Evolutionary conservation across 2,329 filamentous ascomycete species (phyloP).

Genomic region (Fonsecaea nubica): DNA sequence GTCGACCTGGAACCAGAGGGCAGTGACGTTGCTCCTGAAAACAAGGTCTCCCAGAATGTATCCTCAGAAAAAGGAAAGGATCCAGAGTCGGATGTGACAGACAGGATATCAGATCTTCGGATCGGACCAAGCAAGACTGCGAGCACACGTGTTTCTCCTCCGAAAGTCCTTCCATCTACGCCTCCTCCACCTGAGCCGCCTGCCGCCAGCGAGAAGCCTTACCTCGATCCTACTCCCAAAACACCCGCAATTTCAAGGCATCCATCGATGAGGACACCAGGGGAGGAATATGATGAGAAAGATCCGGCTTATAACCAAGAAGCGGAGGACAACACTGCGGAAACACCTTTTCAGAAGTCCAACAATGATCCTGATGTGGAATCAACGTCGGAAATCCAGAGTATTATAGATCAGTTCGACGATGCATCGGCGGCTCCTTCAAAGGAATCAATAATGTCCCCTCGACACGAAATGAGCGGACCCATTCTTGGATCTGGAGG

Average conservation of each 20-base stretch:
- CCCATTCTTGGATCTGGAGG: conserved; percentile 72
- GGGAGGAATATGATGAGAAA: conserved; percentile 38
- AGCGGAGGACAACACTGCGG: conserved; percentile 59
- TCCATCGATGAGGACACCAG: conserved; percentile 42
- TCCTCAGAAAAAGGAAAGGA: conserved; percentile 12
- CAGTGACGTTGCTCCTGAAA: neutral
- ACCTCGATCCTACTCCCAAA: conserved; percentile 58
- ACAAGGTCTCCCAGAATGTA: conserved; percentile 1
- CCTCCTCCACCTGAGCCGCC: conserved; percentile 53
- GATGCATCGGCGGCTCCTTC: conserved; percentile 73
- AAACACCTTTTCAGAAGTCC: conserved; percentile 50
- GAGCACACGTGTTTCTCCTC: conserved; percentile 11
- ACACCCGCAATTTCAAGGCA: conserved; percentile 51
- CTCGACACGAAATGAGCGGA: conserved; percentile 79
- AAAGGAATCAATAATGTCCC: conserved; percentile 89
- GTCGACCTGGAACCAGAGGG: conserved; percentile 26
- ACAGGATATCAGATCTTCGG: conserved; percentile 21
- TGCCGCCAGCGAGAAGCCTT: conserved; percentile 59
- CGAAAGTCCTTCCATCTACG: conserved; percentile 36
- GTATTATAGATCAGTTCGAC: conserved; percentile 95
- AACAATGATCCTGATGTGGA: conserved; percentile 61
- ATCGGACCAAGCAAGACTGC: conserved; percentile 15
- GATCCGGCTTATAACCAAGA: conserved; percentile 45
- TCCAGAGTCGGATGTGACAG: conserved; percentile 1
- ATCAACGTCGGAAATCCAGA: conserved; percentile 87